Percentiles rank a stretch among this genome's conserved stretches.
Conservation (phyloP, 1,284 basidiomycete genomes). For the Tilletia caries region DNA sequence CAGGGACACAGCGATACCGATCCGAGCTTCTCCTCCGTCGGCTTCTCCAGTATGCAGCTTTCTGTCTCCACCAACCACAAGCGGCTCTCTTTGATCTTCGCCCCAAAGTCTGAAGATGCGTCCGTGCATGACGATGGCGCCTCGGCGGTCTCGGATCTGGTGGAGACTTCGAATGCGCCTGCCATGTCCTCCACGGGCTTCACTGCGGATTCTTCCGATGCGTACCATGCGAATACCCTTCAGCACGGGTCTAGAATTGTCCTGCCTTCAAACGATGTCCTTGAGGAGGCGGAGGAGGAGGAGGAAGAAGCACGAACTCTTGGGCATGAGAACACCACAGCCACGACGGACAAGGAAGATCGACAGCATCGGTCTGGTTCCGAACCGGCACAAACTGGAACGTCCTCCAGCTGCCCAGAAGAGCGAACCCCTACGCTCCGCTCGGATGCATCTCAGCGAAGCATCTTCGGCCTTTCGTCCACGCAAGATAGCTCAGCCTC, state of each 20-base stretch:
- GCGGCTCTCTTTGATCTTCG: not conserved
- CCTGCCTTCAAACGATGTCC: too few species aligned
- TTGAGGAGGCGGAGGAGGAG: too few species aligned
- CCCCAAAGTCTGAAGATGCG: too few species aligned
- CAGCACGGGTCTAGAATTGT: too few species aligned
- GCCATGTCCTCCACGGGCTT: not conserved
- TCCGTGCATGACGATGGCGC: not conserved
- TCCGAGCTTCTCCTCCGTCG: not conserved
- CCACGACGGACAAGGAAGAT: too few species aligned
- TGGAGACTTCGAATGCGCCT: not conserved
- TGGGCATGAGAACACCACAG: too few species aligned
- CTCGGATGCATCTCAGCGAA: not conserved
- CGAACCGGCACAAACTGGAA: not conserved
- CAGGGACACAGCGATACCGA: not conserved
- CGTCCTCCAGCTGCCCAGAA: too few species aligned
- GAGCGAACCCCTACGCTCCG: too few species aligned
- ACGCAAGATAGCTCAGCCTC: not conserved
- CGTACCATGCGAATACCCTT: too few species aligned
- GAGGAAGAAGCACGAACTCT: too few species aligned
- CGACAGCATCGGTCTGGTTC: not conserved
- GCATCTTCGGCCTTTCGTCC: not conserved
- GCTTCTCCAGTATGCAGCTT: not conserved
- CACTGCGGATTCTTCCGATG: not conserved
- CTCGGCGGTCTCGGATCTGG: not conserved
- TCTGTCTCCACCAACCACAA: not conserved